Evolutionary conservation across 2,329 filamentous ascomycete species (phyloP).

Genomic region (Pseudogymnoascus sp.): DNA sequence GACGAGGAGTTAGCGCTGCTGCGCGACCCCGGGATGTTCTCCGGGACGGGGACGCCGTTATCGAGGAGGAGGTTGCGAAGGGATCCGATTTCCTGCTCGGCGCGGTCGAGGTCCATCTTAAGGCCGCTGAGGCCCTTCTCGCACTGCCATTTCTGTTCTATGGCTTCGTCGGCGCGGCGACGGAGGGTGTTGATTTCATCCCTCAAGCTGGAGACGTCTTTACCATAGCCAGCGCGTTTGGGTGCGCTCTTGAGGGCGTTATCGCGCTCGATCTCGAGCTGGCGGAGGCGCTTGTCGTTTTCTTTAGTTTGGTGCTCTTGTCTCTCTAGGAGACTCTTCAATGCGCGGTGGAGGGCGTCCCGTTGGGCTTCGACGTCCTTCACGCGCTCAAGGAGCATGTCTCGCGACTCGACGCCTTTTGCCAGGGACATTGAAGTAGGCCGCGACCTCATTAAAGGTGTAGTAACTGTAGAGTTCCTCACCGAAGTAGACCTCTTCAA

Average conservation of each 20-base stretch:
- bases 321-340: constrained; percentile 77
- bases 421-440: constrained; percentile 9
- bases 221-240: constrained; percentile 71
- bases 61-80: constrained; percentile 71
- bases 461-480: constrained; percentile 14
- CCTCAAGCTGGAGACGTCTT: constrained; percentile 71
- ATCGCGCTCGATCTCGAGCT: constrained; percentile 72
- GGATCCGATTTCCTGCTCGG: constrained; percentile 85
- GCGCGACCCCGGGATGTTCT: constrained; percentile 29
- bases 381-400: constrained; percentile 67
- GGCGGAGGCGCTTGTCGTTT: constrained; percentile 70
- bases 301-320: constrained; percentile 80
- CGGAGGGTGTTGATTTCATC: constrained; percentile 80
- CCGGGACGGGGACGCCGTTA: constrained; percentile 71
- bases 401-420: constrained; percentile 44
- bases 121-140: constrained; percentile 82
- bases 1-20: constrained; percentile 51
- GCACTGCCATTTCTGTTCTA: constrained; percentile 93
- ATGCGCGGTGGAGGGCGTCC: constrained; percentile 80
- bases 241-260: constrained; percentile 62
- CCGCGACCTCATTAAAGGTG: not conserved
- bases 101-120: constrained; percentile 94
- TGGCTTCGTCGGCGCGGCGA: constrained; percentile 81
- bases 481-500: constrained; percentile 53
- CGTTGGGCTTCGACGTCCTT: constrained; percentile 92